Conservation (phyloP, 2,329 filamentous ascomycete species). For the Fusarium coffeatum region DNA sequence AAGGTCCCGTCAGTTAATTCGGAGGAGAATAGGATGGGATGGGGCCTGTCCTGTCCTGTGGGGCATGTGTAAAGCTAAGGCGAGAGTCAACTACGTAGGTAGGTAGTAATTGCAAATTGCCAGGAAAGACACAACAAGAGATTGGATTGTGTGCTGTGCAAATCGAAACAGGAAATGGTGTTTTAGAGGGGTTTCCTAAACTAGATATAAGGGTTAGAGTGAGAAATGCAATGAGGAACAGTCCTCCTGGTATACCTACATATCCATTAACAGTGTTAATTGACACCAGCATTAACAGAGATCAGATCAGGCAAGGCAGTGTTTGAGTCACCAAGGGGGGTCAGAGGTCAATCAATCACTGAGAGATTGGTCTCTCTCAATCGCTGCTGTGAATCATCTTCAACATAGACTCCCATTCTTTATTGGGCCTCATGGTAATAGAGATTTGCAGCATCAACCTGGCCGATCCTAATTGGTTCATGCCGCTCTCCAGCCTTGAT, state of each 20-base stretch:
- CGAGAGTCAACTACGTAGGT: conserved; percentile 30
- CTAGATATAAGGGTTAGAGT: conserved; percentile 1
- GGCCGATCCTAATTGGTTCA: conserved; percentile 27
- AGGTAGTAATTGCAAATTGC: conserved; percentile 17
- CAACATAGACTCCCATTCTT: background rate
- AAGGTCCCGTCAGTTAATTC: conserved; percentile 1
- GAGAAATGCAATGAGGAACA: conserved; percentile 5
- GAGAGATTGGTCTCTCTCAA: conserved; percentile 18
- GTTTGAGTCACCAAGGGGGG: conserved; percentile 49
- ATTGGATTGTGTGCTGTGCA: background rate
- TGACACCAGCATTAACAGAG: conserved; percentile 15
- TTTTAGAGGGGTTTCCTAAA: background rate
- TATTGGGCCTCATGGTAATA: background rate
- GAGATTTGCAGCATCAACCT: conserved; percentile 28
- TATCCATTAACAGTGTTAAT: background rate
- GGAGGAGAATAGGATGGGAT: background rate
- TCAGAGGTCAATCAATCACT: conserved; percentile 30
- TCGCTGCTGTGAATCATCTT: background rate
- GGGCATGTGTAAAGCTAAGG: conserved; percentile 24
- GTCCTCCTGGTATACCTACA: background rate
- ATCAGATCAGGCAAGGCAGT: conserved; percentile 45
- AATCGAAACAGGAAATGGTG: conserved; percentile 18
- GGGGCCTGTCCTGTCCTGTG: background rate
- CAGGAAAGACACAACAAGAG: conserved; percentile 10
- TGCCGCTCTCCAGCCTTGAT: conserved; percentile 25